phyloP scores from a whole-genome alignment of 352 stramenopile genomes.

The Phytophthora aleatoria region DNA sequence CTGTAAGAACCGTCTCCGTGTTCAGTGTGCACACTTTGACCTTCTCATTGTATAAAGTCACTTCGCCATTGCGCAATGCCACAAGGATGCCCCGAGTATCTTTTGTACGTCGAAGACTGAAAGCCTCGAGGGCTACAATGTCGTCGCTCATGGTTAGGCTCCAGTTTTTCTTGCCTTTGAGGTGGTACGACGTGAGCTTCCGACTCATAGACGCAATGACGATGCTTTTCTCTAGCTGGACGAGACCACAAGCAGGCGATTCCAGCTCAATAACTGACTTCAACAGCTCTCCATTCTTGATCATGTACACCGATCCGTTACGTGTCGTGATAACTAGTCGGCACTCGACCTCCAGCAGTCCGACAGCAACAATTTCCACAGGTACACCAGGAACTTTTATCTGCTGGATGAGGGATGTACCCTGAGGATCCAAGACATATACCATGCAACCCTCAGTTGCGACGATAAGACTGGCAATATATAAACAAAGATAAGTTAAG shows the following conservation, averaged over 20 bases:
- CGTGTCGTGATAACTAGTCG: conserved; percentile 87
- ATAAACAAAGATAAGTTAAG: conserved; percentile 5
- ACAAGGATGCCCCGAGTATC: conserved; percentile 83
- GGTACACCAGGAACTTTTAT: conserved; percentile 71
- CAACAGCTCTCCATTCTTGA: conserved; percentile 91
- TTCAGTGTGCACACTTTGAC: conserved; percentile 78
- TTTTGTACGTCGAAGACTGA: conserved; percentile 74
- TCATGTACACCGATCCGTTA: conserved; percentile 86
- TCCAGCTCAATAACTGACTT: conserved; percentile 90
- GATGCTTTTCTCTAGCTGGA: conserved; percentile 86
- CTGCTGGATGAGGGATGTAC: conserved; percentile 72
- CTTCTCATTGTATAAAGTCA: conserved; percentile 91
- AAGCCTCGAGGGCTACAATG: conserved; percentile 82
- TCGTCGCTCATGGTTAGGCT: conserved; percentile 83
- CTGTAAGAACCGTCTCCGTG: conserved; percentile 72
- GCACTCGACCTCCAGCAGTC: conserved; percentile 84
- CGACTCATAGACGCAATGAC: conserved; percentile 89
- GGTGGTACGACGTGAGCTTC: conserved; percentile 86
- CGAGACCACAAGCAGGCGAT: conserved; percentile 67
- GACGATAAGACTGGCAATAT: conserved; percentile 68
- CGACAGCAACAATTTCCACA: conserved; percentile 76
- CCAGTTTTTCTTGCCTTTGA: conserved; percentile 93
- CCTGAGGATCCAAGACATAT: conserved; percentile 77
- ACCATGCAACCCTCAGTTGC: conserved; percentile 86
- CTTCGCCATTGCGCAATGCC: conserved; percentile 82